Conservation (phyloP, 306 rosid genomes). For the Acacia melanoxylon region DNA sequence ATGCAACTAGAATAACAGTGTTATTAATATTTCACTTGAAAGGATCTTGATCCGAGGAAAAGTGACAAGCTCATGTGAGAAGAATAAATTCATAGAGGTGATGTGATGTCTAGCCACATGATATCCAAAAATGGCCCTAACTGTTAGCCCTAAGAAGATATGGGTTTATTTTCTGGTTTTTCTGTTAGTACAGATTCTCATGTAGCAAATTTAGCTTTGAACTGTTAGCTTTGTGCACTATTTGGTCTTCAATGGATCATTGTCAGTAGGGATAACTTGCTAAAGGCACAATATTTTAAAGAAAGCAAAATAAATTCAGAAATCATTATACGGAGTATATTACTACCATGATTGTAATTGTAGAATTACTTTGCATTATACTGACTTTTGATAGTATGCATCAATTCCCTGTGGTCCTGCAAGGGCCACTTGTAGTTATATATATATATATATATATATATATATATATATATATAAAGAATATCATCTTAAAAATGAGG, state of each 20-base stretch:
- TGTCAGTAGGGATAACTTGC: constrained; percentile 6
- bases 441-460: no score
- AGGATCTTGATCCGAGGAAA: neutral
- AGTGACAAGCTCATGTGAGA: constrained; percentile 30
- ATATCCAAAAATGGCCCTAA: constrained; percentile 30
- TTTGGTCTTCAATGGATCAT: constrained; percentile 30
- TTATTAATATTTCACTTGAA: neutral
- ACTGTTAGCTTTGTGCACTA: constrained; percentile 32
- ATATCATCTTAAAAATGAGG: no score
- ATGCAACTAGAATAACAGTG: neutral
- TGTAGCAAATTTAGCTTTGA: constrained; percentile 37
- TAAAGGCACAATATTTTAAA: no score
- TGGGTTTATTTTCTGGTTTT: constrained; percentile 21
- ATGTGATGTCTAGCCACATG: constrained; percentile 30
- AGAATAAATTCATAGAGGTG: constrained; percentile 42
- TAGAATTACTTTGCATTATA: no score
- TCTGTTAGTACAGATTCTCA: constrained; percentile 20
- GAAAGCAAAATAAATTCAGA: no score
- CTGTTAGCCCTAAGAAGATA: constrained; percentile 22
- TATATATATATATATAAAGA: no score
- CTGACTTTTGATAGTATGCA: no score
- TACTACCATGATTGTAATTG: no score
- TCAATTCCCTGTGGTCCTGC: no score
- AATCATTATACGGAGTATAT: no score
- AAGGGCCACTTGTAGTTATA: no score